These are phyloP conservation scores for cucumber (Cucumis sativus) DNA, from an alignment of 306 rosid genomes.

Conservation along the genomic window Cucumber_9930_V3 NC_026659.2:26833501-26834000, in stretches of 20 bases:
- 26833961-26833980: neutral
- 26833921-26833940: neutral
- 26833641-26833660: constrained; percentile 5
- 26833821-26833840: neutral
- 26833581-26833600: neutral
- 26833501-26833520: neutral
- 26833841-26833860: neutral
- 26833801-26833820: neutral
- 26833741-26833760: neutral
- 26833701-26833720: neutral
- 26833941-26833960: neutral
- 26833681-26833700: neutral
- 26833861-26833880: neutral
- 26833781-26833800: neutral
- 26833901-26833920: neutral
- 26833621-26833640: neutral
- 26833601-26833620: neutral
- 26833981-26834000: neutral
- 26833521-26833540: neutral
- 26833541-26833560: neutral
- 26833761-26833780: neutral
- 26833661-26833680: neutral
- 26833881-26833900: neutral
- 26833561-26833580: neutral
- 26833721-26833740: neutral